A percentile compares a stretch with the other conserved stretches of the same genome.
Conservation (phyloP, 2,329 filamentous ascomycete genomes). For the Cladosporium sp. region DNA sequence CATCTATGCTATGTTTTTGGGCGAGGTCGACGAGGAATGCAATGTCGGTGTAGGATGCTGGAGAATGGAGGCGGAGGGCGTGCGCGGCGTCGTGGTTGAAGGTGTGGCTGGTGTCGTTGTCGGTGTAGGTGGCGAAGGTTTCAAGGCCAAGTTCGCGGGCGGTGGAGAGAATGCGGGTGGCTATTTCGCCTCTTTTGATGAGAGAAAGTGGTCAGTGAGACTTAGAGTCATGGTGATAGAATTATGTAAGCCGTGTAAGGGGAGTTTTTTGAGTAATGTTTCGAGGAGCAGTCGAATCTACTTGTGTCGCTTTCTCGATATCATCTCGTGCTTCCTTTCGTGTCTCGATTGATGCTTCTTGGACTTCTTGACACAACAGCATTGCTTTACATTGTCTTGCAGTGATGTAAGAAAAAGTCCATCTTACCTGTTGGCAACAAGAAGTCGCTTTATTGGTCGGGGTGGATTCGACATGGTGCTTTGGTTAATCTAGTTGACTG, state of each 20-base stretch:
- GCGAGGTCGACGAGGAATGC: constrained; percentile 44
- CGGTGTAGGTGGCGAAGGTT: constrained; percentile 54
- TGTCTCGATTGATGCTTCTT: too few species aligned
- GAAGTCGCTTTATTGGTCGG: constrained; percentile 25
- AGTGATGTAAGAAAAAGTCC: too few species aligned
- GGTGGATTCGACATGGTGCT: constrained; percentile 6
- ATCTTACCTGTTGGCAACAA: constrained; percentile 28
- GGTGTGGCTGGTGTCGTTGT: constrained; percentile 51
- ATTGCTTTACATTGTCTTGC: too few species aligned
- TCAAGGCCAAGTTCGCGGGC: constrained; percentile 56
- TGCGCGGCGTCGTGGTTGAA: constrained; percentile 46
- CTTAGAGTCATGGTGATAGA: background rate
- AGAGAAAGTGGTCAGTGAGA: background rate
- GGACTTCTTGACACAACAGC: too few species aligned
- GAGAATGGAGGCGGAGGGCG: constrained; percentile 48
- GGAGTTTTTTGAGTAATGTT: too few species aligned
- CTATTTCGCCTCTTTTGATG: constrained; percentile 56
- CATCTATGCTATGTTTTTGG: constrained; percentile 49
- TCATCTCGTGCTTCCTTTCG: too few species aligned
- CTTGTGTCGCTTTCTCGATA: too few species aligned
- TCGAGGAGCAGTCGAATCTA: too few species aligned
- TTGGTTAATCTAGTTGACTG: too few species aligned
- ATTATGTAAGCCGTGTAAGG: too few species aligned
- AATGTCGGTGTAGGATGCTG: constrained; percentile 52
- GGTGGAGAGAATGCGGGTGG: constrained; percentile 56